Evolutionary conservation across 441 rosid species (phyloP).

Genomic region (Bruguiera hainesii): DNA sequence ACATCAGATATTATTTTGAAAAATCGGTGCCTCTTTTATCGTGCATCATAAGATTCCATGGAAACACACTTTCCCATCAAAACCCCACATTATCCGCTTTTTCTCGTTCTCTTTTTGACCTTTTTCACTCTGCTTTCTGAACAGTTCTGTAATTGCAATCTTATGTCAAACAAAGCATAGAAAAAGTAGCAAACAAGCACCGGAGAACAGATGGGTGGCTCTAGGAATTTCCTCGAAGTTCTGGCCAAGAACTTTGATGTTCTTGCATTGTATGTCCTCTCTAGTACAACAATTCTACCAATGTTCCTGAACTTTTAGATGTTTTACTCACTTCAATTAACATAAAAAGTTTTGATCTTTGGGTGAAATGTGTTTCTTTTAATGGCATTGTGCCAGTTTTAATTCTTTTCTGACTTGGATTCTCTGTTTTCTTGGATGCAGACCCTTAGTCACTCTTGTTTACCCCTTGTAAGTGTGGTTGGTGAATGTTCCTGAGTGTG

Average conservation of each 20-base stretch:
- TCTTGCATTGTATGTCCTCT: conserved; percentile 67
- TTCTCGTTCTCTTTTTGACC: background rate
- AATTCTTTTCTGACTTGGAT: conserved; percentile 18
- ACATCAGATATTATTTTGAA: background rate
- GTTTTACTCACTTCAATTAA: background rate
- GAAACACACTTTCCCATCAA: background rate
- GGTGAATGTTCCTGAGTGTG: conserved; percentile 6
- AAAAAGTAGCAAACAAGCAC: background rate
- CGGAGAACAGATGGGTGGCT: background rate
- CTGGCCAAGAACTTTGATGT: conserved; percentile 67
- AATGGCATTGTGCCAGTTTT: conserved; percentile 7
- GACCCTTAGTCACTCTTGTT: conserved; percentile 88
- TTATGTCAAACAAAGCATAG: background rate
- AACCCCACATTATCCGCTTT: background rate
- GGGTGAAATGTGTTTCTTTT: background rate
- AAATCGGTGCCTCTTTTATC: background rate
- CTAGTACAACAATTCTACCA: background rate
- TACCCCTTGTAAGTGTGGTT: conserved; percentile 83
- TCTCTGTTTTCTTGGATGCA: conserved; percentile 35
- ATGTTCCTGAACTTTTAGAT: background rate
- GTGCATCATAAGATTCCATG: background rate
- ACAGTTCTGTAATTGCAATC: background rate
- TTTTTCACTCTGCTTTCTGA: background rate
- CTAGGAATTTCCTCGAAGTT: background rate
- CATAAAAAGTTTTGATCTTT: background rate